Base-by-base conservation (phyloP, 2,329 filamentous ascomycete species). In the Paecilomyces formosus region DNA sequence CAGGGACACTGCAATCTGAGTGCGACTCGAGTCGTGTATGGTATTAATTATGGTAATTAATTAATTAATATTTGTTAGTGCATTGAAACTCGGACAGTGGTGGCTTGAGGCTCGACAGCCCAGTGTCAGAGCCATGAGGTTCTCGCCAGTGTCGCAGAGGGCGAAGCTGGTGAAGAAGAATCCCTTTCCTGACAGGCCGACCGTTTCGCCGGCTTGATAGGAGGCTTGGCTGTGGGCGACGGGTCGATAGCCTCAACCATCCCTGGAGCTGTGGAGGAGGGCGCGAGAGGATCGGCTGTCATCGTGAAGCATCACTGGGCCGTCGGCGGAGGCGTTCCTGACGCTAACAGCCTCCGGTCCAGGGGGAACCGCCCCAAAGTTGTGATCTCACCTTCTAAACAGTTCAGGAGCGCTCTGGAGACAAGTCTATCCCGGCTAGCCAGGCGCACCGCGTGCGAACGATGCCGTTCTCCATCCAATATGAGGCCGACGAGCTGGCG, bases 291-390 rank as follows among this genome's bases (percentile, higher is more conserved):
- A 52, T 52, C 50, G 18, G 13, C 50, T 18, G 13, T 22, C 6
- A 7, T 45, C 7, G 15, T n/a, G 2, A 9, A 11, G 15, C 4
- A 1, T 61, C 54, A 68, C 67, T 69, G 66, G 67, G 15, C 21
- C 35, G 12, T 18, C 11, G 35, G 6, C 4, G n/a, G 9, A 57
- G 61, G 60, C 65, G 67, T 69, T 66, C 66, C 67, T 69, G 67
- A 63, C 66, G 57, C 67, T 64, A 67, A 49, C 54, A 24, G 5
- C 58, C 59, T 59, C 60, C 59, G 24, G 55, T 13, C 21, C 26
- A 24, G 21, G 49, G 24, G 24, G 21, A 52, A 12, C 7, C 12
- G 15, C 6, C 39, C 39, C 39, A 45, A 45, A 45, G 39, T 45
- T 45, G 39, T 9, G 39, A 45, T 52, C 50, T 24, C 50, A 28